Percentiles rank a stretch among this genome's conserved stretches.
Conservation (phyloP, 331 rosid species). For the Erythrophleum ivorense region DNA sequence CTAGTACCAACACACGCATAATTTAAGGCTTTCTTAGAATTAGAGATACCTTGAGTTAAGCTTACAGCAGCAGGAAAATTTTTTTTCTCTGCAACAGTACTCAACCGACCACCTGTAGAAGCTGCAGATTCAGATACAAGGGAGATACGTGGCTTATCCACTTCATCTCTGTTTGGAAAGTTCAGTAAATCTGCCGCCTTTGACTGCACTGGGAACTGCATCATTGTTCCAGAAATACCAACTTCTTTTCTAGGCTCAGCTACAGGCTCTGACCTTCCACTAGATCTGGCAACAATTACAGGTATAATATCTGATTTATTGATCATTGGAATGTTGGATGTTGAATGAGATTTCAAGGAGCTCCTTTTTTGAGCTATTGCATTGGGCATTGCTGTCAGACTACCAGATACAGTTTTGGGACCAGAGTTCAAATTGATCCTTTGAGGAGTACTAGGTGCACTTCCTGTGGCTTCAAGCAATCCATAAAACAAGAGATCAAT, state of each 20-base stretch:
- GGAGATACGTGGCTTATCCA: slow-evolving; percentile 64
- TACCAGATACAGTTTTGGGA: slow-evolving; percentile 62
- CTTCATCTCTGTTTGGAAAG: slow-evolving; percentile 72
- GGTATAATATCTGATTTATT: slow-evolving; percentile 83
- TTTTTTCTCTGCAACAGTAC: slow-evolving; percentile 60
- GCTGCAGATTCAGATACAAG: slow-evolving; percentile 61
- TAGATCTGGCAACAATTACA: slow-evolving; percentile 88
- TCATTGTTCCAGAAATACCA: slow-evolving; percentile 67
- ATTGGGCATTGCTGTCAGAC: slow-evolving; percentile 66
- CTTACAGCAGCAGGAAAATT: slow-evolving; percentile 55
- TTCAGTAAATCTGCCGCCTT: slow-evolving; percentile 70
- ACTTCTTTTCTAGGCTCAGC: slow-evolving; percentile 82
- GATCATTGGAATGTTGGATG: slow-evolving; percentile 56
- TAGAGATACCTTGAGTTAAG: slow-evolving; percentile 65
- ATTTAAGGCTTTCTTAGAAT: slow-evolving; percentile 50
- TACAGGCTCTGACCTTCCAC: slow-evolving; percentile 64
- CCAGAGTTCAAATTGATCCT: slow-evolving; percentile 70
- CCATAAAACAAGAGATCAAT: slow-evolving; percentile 44
- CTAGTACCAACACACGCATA: slow-evolving; percentile 49
- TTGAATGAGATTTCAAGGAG: slow-evolving; percentile 63
- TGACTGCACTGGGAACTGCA: slow-evolving; percentile 69
- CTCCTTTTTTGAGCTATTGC: slow-evolving; percentile 67
- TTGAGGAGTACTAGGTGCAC: slow-evolving; percentile 91
- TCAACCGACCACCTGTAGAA: slow-evolving; percentile 59
- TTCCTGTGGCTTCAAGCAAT: slow-evolving; percentile 84